Conservation (phyloP, 2,329 filamentous ascomycete genomes). For the Fusarium odoratissimum region DNA sequence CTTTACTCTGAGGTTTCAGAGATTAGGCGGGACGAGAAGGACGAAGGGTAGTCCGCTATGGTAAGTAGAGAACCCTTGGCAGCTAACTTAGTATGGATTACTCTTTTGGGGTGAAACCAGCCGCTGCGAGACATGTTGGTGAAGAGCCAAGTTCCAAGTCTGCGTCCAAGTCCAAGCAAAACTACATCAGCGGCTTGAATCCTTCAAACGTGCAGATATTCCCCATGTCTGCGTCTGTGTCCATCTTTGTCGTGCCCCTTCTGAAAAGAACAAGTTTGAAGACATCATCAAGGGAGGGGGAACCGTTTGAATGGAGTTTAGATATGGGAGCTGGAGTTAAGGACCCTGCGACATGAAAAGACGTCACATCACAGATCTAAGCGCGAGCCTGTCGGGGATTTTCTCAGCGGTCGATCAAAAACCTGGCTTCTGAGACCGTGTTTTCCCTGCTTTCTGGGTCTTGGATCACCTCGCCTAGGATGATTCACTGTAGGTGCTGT, state of each 20-base stretch:
- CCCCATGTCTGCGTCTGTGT: not conserved
- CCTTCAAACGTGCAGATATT: not conserved
- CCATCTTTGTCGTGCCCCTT: not conserved
- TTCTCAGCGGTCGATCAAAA: not conserved
- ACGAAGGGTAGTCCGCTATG: not conserved
- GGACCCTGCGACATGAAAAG: slow-evolving; percentile 10
- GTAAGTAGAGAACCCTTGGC: slow-evolving; percentile 2
- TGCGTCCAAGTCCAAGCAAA: not conserved
- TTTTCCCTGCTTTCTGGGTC: slow-evolving; percentile 21
- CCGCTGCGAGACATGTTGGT: slow-evolving; percentile 12
- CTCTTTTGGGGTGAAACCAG: slow-evolving; percentile 14
- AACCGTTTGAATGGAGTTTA: slow-evolving; percentile 24
- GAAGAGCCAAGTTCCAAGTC: not conserved
- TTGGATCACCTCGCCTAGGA: not conserved
- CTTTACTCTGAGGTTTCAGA: not conserved
- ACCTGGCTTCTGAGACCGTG: not conserved
- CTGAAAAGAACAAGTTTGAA: not conserved
- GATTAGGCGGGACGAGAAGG: not conserved
- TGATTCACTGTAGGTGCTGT: not conserved
- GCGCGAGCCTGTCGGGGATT: slow-evolving; percentile 15
- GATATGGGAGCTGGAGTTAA: slow-evolving; percentile 27
- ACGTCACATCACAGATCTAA: slow-evolving; percentile 31
- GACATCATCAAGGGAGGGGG: not conserved
- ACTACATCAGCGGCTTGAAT: slow-evolving; percentile 28
- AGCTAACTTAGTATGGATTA: not conserved